These are phyloP conservation scores for Tremella fuciformis DNA, from an alignment of 768 basidiomycete genomes.

Conservation along the genomic window DNA sequence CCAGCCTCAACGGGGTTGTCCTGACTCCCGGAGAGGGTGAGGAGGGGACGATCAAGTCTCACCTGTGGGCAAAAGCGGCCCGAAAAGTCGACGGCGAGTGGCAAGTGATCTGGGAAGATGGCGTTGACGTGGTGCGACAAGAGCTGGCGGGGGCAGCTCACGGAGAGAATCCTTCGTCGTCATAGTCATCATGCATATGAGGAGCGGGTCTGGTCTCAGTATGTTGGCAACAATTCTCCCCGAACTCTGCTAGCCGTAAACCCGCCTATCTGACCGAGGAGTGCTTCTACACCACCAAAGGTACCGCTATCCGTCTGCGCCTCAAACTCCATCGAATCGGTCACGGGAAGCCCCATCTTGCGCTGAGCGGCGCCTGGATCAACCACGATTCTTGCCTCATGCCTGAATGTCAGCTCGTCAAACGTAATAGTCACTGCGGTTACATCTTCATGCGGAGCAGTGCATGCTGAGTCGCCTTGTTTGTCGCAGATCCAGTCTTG, in stretches of 20 bases:
- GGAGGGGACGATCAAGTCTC: conserved; percentile 61
- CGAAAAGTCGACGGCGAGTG: conserved; percentile 34
- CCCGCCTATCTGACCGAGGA: too few species aligned
- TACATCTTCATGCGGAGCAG: conserved; percentile 4
- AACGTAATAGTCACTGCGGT: neutral
- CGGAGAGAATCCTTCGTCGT: too few species aligned
- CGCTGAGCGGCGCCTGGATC: neutral
- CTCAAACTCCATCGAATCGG: too few species aligned
- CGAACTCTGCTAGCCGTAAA: too few species aligned
- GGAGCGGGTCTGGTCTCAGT: too few species aligned
- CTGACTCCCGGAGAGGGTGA: conserved; percentile 70
- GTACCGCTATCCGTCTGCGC: too few species aligned
- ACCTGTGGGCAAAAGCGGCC: conserved; percentile 71
- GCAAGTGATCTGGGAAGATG: conserved; percentile 30
- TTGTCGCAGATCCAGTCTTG: neutral
- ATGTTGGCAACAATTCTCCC: too few species aligned
- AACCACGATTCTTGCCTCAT: neutral
- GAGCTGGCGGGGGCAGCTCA: too few species aligned
- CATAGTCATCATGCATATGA: too few species aligned
- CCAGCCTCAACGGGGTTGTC: conserved; percentile 84
- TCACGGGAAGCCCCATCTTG: too few species aligned
- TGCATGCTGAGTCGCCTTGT: neutral
- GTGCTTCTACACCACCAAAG: too few species aligned
- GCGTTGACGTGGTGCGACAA: conserved; percentile 11
- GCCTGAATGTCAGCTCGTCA: neutral